A percentile compares a stretch with the other conserved stretches of the same genome.
Evolutionary conservation across 257 asterid species (phyloP).

Genomic region (Petunia axillaris): DNA sequence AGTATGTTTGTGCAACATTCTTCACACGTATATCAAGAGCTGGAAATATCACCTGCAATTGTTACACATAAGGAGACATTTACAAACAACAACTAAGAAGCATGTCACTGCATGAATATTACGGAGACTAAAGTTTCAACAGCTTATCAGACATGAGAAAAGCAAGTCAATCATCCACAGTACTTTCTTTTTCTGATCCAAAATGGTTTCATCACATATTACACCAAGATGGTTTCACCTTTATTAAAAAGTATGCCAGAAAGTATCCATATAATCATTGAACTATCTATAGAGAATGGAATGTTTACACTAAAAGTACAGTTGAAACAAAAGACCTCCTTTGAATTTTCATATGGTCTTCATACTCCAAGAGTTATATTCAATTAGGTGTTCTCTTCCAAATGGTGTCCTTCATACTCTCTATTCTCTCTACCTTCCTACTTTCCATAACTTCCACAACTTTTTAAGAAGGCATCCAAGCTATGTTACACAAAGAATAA

Average conservation of each 20-base stretch:
- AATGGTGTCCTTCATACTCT: neutral
- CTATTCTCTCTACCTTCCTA: conserved; percentile 9
- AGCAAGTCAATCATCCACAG: conserved; percentile 15
- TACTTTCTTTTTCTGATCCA: neutral
- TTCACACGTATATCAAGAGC: conserved; percentile 59
- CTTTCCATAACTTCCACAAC: neutral
- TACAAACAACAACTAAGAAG: neutral
- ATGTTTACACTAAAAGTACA: neutral
- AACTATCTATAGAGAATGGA: conserved; percentile 8
- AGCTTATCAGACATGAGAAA: neutral
- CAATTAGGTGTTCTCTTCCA: conserved; percentile 9
- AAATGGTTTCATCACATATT: neutral
- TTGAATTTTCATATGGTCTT: neutral
- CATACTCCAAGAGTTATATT: conserved; percentile 10
- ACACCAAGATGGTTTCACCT: conserved; percentile 1
- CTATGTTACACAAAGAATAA: neutral
- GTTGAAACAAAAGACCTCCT: neutral
- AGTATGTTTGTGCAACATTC: conserved; percentile 52
- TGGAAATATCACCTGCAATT: conserved; percentile 53
- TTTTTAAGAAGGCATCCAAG: neutral
- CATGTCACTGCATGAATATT: neutral
- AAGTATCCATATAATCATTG: neutral
- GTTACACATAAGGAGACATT: conserved; percentile 2
- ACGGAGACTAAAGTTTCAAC: neutral
- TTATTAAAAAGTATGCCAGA: neutral